These are phyloP conservation scores for Puya raimondii DNA, from an alignment of 176 grass and related monocot species.

Conservation along the genomic window DNA sequence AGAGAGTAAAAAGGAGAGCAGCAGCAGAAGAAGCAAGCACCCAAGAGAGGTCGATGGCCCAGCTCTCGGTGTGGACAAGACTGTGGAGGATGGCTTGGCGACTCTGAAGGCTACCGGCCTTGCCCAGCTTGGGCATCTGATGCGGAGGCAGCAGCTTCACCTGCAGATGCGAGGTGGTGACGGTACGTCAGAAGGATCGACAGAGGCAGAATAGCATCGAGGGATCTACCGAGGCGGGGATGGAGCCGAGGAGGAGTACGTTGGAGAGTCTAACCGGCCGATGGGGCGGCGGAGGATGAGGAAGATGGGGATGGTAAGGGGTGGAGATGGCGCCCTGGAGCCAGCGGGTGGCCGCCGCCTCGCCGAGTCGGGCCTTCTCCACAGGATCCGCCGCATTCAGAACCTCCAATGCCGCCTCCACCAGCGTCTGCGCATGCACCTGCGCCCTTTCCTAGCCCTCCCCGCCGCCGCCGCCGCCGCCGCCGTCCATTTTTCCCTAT, in stretches of 20 bases:
- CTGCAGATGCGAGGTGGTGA: neutral
- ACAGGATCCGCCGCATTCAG: slow-evolving; percentile 52
- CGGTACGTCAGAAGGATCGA: neutral
- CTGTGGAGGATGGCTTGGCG: slow-evolving; percentile 72
- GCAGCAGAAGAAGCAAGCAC: neutral
- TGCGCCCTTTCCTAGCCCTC: too few relatives aligned
- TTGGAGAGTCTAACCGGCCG: slow-evolving; percentile 55
- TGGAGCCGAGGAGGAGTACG: slow-evolving; percentile 14
- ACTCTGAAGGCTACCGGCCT: slow-evolving; percentile 72
- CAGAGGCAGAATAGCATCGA: neutral
- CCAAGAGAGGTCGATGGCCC: slow-evolving; percentile 92
- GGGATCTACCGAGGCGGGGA: neutral
- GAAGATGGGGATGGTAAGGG: slow-evolving; percentile 29
- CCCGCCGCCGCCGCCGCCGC: too few relatives aligned
- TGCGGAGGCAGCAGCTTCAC: slow-evolving; percentile 52
- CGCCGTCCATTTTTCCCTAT: too few relatives aligned
- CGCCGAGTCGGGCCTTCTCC: slow-evolving; percentile 69
- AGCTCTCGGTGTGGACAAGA: slow-evolving; percentile 90
- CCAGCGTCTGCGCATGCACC: slow-evolving; percentile 31
- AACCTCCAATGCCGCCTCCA: slow-evolving; percentile 67
- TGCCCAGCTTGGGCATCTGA: slow-evolving; percentile 66
- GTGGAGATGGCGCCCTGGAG: slow-evolving; percentile 46
- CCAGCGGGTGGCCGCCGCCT: slow-evolving; percentile 40
- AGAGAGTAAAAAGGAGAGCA: neutral
- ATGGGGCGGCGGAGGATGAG: slow-evolving; percentile 25